phyloP scores from a whole-genome alignment of 164 flowering plant species.

The Kingdonia uniflora region DNA sequence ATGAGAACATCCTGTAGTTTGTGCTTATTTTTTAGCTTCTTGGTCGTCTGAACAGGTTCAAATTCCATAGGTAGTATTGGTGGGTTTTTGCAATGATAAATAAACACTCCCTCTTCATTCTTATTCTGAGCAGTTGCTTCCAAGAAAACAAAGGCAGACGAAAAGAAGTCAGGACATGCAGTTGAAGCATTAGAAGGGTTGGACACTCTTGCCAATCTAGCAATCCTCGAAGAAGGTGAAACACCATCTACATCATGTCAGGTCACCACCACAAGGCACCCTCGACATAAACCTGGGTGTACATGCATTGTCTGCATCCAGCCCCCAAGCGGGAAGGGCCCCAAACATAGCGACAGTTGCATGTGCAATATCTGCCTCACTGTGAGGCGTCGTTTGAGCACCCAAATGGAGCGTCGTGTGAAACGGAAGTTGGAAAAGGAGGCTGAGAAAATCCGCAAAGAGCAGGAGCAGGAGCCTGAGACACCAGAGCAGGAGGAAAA shows the following conservation, averaged over 20 bases:
- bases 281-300: conserved; percentile 85
- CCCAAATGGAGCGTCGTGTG: conserved; percentile 59
- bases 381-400: conserved; percentile 65
- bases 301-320: conserved; percentile 95
- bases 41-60: too few species aligned
- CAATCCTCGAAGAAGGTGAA: conserved; percentile 40
- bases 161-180: conserved; percentile 27
- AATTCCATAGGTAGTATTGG: too few species aligned
- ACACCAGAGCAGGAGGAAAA: conserved; percentile 14
- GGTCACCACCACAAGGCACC: conserved; percentile 72
- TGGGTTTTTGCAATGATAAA: too few species aligned
- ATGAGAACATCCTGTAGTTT: background rate
- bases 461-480: conserved; percentile 24
- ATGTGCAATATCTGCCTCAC: conserved; percentile 67
- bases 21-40: background rate
- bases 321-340: conserved; percentile 88
- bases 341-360: conserved; percentile 69
- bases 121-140: conserved; percentile 26
- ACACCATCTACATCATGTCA: conserved; percentile 32
- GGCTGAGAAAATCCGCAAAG: conserved; percentile 30
- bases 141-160: conserved; percentile 31
- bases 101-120: background rate
- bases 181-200: conserved; percentile 56
- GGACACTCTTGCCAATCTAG: conserved; percentile 67
- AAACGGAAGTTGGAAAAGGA: conserved; percentile 54